Conservation (phyloP, 2,329 filamentous ascomycete genomes). For the Verticillium alfalfae region DNA sequence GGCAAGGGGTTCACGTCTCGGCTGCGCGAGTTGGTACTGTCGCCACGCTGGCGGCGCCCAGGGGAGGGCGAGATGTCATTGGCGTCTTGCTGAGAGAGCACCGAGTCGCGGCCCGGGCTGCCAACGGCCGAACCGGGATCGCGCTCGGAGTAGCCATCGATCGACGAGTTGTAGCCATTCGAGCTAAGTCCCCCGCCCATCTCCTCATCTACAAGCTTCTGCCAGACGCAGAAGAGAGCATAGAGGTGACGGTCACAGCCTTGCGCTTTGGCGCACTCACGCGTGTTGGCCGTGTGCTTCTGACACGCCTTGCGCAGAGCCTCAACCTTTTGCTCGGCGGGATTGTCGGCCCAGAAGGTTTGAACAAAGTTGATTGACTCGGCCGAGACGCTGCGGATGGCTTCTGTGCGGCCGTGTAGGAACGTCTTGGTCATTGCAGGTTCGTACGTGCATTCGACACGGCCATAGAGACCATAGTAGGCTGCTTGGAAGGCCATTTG, state of each 20-base stretch:
- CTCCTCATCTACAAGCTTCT: slow-evolving; percentile 76
- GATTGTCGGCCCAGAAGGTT: slow-evolving; percentile 91
- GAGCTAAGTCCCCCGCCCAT: slow-evolving; percentile 47
- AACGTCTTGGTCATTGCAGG: slow-evolving; percentile 97
- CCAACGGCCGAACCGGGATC: slow-evolving; percentile 39
- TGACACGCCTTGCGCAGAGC: slow-evolving; percentile 78
- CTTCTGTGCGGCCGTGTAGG: slow-evolving; percentile 90
- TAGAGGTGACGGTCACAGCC: slow-evolving; percentile 93
- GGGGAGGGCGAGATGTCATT: neutral
- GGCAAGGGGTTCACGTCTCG: slow-evolving; percentile 51
- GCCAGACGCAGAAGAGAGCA: slow-evolving; percentile 91
- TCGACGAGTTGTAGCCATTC: slow-evolving; percentile 60
- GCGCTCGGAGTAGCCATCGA: slow-evolving; percentile 42
- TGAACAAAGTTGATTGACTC: slow-evolving; percentile 86
- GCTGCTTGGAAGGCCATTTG: slow-evolving; percentile 99
- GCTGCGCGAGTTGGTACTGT: slow-evolving; percentile 48
- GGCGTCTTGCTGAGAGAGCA: slow-evolving; percentile 24
- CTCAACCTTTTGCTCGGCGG: slow-evolving; percentile 76
- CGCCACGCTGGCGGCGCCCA: slow-evolving; percentile 31
- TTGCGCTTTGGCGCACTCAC: slow-evolving; percentile 80
- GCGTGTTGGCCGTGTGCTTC: slow-evolving; percentile 74
- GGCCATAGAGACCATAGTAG: slow-evolving; percentile 93
- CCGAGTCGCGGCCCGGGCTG: slow-evolving; percentile 48
- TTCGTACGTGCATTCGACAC: slow-evolving; percentile 92
- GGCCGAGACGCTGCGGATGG: slow-evolving; percentile 77